Base-by-base conservation (phyloP, 2,329 filamentous ascomycete species). In the Coniella lustricola region DNA sequence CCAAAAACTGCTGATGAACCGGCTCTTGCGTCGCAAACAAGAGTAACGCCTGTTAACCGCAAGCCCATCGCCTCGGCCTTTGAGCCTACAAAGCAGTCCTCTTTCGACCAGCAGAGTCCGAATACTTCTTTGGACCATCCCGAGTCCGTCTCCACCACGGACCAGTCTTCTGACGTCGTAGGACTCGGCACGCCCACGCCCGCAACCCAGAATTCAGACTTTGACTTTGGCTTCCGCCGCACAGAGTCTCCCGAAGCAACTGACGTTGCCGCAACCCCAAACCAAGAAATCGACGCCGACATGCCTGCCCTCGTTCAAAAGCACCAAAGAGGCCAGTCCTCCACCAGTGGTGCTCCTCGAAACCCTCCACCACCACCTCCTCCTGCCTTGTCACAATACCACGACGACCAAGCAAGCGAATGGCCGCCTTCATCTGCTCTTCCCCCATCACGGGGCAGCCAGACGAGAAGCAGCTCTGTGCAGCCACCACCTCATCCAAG, bases 221-320 rank as follows among this genome's bases (percentile, higher is more conserved):
- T 34, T 16, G 48, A 53, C 32, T 53, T 53, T 38, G 44, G 42
- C 17, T 44, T 53, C 41, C 33, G 35, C 18, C 51, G 44, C 7
- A 50, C 51, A 31, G 51, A 48, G 32, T 53, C 44, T 10, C 51
- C 51, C 9, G 51, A 50, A 25, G 33, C 41, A 16, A 34, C 44
- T 38, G 44, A 48, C 9, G 22, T 44, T 20, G 31, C 38, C 20
- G 35, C 33, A 21, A 44, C 33, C 32, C 21, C 29, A 32, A 44
- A 35, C 21, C 8, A 12, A n/a, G 21, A 31, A 40, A 20, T 35
- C 25, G 21, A 37, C 36, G 13, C 35, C 40, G 31, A 40, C 18
- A 54, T 49, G 49, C 43, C 52, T 8, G 38, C 46, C 20, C 37
- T 50, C 25, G 34, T 54, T 18, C 49, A 52, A 16, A 54, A 49